Evolutionary conservation across 306 rosid genomes (phyloP).

Genomic region (Rubus parviflorus): DNA sequence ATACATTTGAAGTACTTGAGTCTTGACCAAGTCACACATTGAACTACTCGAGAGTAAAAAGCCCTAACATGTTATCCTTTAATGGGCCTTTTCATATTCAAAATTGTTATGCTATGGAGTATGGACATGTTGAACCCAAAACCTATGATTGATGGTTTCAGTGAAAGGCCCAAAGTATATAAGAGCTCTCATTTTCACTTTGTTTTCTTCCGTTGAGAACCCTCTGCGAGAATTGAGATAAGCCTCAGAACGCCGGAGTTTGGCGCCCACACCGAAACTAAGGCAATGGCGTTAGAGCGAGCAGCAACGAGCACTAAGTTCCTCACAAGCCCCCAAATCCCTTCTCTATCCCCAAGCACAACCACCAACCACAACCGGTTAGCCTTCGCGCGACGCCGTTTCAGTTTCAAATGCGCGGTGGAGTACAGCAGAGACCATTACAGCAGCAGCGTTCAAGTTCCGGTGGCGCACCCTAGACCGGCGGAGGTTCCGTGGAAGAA

Average conservation of each 20-base stretch:
- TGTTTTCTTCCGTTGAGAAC: neutral
- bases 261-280: conserved; percentile 7
- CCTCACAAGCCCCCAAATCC: conserved; percentile 10
- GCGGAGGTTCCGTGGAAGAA: conserved; percentile 83
- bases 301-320: conserved; percentile 29
- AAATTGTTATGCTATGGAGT: neutral
- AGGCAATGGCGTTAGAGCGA: conserved; percentile 43
- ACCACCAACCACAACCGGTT: conserved; percentile 19
- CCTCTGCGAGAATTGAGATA: neutral
- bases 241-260: neutral
- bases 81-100: neutral
- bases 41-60: no score
- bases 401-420: conserved; percentile 50
- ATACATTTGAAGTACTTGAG: no score
- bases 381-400: conserved; percentile 18
- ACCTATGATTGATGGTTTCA: no score
- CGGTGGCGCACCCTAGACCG: conserved; percentile 57
- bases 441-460: conserved; percentile 18
- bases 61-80: neutral
- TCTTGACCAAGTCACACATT: no score
- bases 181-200: neutral
- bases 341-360: conserved; percentile 10
- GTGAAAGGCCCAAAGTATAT: neutral
- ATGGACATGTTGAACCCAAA: neutral
- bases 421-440: conserved; percentile 32